Conservation (phyloP, 208 protist genomes). For the Trypanosoma brucei region DNA sequence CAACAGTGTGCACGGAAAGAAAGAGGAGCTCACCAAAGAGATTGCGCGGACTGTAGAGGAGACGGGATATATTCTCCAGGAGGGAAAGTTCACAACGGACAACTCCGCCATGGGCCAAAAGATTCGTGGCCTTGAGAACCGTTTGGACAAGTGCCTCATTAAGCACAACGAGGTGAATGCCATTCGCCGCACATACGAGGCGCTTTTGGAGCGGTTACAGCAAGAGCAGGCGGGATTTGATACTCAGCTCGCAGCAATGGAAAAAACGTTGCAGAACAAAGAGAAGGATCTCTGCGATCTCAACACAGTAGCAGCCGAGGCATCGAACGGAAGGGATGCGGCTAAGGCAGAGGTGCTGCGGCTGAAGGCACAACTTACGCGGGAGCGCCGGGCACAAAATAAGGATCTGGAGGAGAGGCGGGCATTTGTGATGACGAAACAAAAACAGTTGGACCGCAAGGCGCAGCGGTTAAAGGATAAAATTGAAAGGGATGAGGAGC, state of each 20-base stretch:
- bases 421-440: conserved; percentile 74
- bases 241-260: conserved; percentile 83
- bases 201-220: conserved; percentile 91
- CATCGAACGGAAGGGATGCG: conserved; percentile 73
- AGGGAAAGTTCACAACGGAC: conserved; percentile 50
- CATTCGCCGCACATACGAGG: conserved; percentile 94
- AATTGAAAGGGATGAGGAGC: conserved; percentile 70
- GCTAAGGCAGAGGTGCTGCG: conserved; percentile 75
- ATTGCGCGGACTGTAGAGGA: conserved; percentile 48
- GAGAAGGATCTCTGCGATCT: conserved; percentile 90
- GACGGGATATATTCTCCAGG: conserved; percentile 45
- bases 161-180: conserved; percentile 95
- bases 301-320: conserved; percentile 79
- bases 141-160: conserved; percentile 95
- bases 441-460: conserved; percentile 58
- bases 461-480: conserved; percentile 53
- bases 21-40: conserved; percentile 59
- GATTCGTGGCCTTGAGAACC: conserved; percentile 93
- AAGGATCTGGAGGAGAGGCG: conserved; percentile 85
- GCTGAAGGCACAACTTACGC: conserved; percentile 61
- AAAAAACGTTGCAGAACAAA: conserved; percentile 84
- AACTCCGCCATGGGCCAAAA: conserved; percentile 82
- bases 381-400: conserved; percentile 70
- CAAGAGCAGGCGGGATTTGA: conserved; percentile 90
- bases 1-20: conserved; percentile 79